Base-by-base conservation (phyloP, 2,329 filamentous ascomycete genomes). In the Venturiaceae sp. region DNA sequence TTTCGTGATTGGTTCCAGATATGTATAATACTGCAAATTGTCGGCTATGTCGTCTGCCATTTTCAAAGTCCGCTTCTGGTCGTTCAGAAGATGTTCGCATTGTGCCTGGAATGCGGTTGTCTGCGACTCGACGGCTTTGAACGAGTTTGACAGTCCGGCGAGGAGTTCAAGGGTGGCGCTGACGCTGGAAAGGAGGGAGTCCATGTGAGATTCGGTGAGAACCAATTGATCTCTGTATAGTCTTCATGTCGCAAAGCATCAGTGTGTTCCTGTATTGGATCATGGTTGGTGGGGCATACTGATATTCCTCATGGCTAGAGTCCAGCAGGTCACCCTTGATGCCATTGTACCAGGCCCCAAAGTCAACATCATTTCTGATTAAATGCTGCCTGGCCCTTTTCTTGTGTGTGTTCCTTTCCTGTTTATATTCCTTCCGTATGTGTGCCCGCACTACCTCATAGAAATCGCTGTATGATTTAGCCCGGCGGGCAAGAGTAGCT, bases 11-110 rank as follows among this genome's bases (percentile, higher is more conserved):
- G 87, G 91, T 63, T 99, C 94, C 5, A 99, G 80, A 68, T 96
- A 96, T 21, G 88, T 84, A 71, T 99, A 99, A 72, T 95, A 96
- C 68, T 92, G 86, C n/a, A 96, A 77, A 65, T 96, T 95, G 26
- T 89, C 88, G 28, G 89, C 87, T 59, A 99, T 87, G 60, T 91
- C 86, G 64, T 95, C 84, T 2, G 91, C 90, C 44, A 99, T 80
- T 63, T 80, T 82, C 62, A 89, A 85, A 41, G 96, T 80, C 26
- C 88, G 84, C 65, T 81, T 83, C 73, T 97, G 91, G 66, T 96
- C 92, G 1, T 82, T 78, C 32, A 97, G 76, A 2, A 99, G 79
- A 59, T 90, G 88, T 68, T 96, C 90, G 72, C 94, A 99, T 72
- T 95, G 91, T 52, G 87, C 84, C 69, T 92, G 89, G 75, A 99